These are phyloP conservation scores for Backusella mclennaniae DNA, from an alignment of 192 early-diverging fungal species.

Conservation along the genomic window DNA sequence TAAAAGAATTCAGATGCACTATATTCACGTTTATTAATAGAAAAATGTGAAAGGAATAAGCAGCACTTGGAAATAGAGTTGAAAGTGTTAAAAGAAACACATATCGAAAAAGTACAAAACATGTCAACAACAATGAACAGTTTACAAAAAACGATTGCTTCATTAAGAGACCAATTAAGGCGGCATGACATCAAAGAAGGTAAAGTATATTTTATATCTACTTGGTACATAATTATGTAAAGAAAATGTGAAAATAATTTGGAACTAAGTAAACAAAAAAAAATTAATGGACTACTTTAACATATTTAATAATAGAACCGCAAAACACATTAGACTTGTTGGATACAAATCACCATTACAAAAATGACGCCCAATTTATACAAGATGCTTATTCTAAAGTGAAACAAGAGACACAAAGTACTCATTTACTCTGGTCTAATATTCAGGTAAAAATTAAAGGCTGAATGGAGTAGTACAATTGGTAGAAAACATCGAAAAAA, in stretches of 20 bases:
- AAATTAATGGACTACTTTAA: neutral
- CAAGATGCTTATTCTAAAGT: slow-evolving; percentile 5
- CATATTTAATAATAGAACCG: neutral
- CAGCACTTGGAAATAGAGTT: neutral
- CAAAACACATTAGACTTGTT: neutral
- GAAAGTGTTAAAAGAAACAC: slow-evolving; percentile 17
- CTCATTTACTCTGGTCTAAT: neutral
- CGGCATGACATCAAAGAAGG: slow-evolving; percentile 10
- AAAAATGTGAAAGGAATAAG: slow-evolving; percentile 10
- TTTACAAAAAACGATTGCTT: neutral
- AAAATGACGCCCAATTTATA: slow-evolving; percentile 10
- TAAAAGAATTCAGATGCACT: neutral
- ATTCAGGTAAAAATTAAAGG: slow-evolving; percentile 5
- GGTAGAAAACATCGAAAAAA: neutral
- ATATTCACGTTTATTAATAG: neutral
- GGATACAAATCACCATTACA: slow-evolving; percentile 5
- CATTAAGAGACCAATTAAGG: slow-evolving; percentile 6
- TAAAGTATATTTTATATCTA: neutral
- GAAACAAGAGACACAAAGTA: neutral
- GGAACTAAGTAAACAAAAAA: too few relatives aligned
- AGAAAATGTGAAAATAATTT: neutral
- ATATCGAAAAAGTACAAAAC: slow-evolving; percentile 13
- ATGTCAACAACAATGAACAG: slow-evolving; percentile 7
- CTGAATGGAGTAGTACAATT: neutral
- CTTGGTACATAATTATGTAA: neutral